Conservation (phyloP, 257 asterid genomes). For the Marsdenia floribunda region DNA sequence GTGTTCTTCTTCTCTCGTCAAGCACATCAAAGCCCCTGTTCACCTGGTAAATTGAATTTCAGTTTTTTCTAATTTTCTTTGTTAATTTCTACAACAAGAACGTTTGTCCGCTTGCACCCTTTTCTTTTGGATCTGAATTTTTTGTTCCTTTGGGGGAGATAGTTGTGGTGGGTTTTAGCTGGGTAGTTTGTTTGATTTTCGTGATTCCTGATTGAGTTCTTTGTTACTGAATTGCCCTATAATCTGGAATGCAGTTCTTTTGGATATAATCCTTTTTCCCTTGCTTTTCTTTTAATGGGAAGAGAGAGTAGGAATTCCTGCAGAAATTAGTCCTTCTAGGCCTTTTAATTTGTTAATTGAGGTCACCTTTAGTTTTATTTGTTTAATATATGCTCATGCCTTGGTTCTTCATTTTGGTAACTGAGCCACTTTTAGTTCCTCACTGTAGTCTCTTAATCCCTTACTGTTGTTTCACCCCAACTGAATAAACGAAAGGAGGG, state of each 20-base stretch:
- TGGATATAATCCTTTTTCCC: not conserved
- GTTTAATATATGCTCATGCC: not conserved
- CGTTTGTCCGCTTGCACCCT: not conserved
- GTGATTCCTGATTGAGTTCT: too few species aligned
- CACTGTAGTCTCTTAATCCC: not conserved
- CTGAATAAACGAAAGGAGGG: not conserved
- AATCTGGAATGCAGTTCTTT: not conserved
- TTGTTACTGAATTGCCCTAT: not conserved
- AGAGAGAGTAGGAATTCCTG: not conserved
- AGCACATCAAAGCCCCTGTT: slow-evolving; percentile 81
- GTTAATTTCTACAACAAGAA: not conserved
- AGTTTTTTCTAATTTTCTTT: not conserved
- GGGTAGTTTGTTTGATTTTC: slow-evolving; percentile 3
- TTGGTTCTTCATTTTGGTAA: slow-evolving; percentile 3
- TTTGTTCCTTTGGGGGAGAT: not conserved
- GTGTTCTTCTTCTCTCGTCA: slow-evolving; percentile 72
- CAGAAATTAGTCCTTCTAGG: not conserved
- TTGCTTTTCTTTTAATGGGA: not conserved
- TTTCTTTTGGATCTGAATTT: slow-evolving; percentile 3
- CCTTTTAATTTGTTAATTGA: not conserved
- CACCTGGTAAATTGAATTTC: slow-evolving; percentile 51
- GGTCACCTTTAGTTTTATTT: not conserved
- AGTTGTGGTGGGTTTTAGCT: not conserved
- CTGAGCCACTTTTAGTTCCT: not conserved
- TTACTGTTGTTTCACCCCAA: not conserved